A percentile compares a stretch with the other conserved stretches of the same genome.
Evolutionary conservation across 257 asterid genomes (phyloP).

Genomic region (Przewalskia tangutica): DNA sequence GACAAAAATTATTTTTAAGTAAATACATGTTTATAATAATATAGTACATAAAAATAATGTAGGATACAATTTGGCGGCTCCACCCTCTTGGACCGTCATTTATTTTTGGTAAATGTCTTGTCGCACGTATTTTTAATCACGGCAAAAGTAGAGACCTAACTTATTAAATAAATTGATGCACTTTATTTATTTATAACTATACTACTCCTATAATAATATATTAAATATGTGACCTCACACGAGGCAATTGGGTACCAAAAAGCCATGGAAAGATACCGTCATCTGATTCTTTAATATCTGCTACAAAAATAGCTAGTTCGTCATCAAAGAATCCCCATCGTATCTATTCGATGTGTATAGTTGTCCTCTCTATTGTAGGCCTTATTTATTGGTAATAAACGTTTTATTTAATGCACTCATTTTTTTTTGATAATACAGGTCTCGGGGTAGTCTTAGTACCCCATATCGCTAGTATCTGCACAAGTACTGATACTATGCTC

Average conservation of each 20-base stretch:
- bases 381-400: background rate
- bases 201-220: background rate
- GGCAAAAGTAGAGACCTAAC: background rate
- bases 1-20: background rate
- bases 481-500: too few relatives aligned
- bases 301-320: background rate
- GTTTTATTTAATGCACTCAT: constrained; percentile 1
- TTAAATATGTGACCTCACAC: background rate
- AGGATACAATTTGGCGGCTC: background rate
- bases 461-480: too few relatives aligned
- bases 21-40: background rate
- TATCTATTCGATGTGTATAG: background rate
- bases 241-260: background rate
- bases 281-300: background rate
- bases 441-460: too few relatives aligned
- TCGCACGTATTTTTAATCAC: background rate
- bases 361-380: background rate
- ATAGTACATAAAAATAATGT: background rate
- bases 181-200: background rate
- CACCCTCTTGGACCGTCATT: background rate
- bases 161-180: background rate
- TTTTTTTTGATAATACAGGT: too few relatives aligned
- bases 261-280: background rate
- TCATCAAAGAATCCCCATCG: background rate
- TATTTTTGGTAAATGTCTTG: background rate